Evolutionary conservation across 2,329 filamentous ascomycete genomes (phyloP), one percentile per base, ranked within the genome.

Genomic region (Xylaria digitata): DNA sequence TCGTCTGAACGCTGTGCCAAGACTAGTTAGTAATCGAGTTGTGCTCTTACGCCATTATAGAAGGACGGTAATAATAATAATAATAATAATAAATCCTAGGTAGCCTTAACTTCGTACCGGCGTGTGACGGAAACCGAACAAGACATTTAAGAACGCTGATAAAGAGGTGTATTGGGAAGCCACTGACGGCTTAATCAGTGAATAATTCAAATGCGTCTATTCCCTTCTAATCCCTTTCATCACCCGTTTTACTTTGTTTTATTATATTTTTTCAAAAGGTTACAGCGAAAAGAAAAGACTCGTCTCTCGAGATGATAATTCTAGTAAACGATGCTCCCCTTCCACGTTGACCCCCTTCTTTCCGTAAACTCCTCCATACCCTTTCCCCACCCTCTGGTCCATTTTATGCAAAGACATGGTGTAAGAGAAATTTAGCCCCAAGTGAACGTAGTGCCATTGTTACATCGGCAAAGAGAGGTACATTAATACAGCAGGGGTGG

Each of bases 391-490:
- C 37, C 43, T 53, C 21, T 50, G 43, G 30, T 46, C 60, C 61
- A 34, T 67, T 64, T 23, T 56, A 67, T 61, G 57, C 63, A 55
- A 63, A 60, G 62, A 66, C 23, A 26, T 59, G 13, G 32, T 55
- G 49, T 55, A 40, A 34, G 53, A 48, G 45, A 66, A 37, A 34
- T 30, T 40, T 21, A 53, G 15, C 45, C 56, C 57, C 37, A n/a
- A 15, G 42, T 43, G 58, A 40, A 46, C n/a, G 26, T 46, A 43
- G 34, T 40, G 57, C 57, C 55, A 61, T 59, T 65, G 55, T 72
- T 71, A 71, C 68, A 71, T 71, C 45, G 49, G 65, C 26, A 43
- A 65, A 63, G 62, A 43, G 3, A 60, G 57, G 63, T 56, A 40
- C 32, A 56, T 42, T 48, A 42, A 54, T 45, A 43, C 43, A 34